phyloP scores from a whole-genome alignment of 345 rosid genomes.

The Eucalyptus dawsonii region DNA sequence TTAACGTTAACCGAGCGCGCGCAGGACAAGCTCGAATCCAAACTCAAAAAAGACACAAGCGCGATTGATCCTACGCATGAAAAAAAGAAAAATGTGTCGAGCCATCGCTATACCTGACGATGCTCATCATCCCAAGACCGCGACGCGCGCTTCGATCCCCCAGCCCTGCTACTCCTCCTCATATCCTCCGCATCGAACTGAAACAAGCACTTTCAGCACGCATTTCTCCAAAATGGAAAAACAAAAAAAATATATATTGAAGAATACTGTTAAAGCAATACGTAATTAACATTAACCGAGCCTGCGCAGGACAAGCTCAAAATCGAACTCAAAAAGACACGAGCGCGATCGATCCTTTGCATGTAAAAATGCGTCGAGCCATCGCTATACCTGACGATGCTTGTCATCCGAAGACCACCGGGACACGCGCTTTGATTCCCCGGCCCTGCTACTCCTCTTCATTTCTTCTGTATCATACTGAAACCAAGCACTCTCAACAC shows the following conservation, averaged over 20 bases:
- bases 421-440: not conserved
- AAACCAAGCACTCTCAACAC: not conserved
- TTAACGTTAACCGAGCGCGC: too few species aligned
- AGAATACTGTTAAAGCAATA: not conserved
- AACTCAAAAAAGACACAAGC: too few species aligned
- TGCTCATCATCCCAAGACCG: too few species aligned
- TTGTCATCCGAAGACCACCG: slow-evolving; percentile 40
- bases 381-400: slow-evolving; percentile 47
- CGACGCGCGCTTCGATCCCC: not conserved
- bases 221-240: not conserved
- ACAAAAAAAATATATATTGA: too few species aligned
- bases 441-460: not conserved
- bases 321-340: not conserved
- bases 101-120: too few species aligned
- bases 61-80: too few species aligned
- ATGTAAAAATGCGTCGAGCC: not conserved
- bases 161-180: not conserved
- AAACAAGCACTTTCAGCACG: not conserved
- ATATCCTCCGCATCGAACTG: too few species aligned
- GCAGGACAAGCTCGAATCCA: too few species aligned
- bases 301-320: not conserved
- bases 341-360: not conserved
- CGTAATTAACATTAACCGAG: not conserved
- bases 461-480: not conserved
- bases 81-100: too few species aligned